A percentile compares a stretch with the other conserved stretches of the same genome.
Conservation (phyloP, 192 early-diverging fungal genomes). For the Phlyctochytrium bullatum region DNA sequence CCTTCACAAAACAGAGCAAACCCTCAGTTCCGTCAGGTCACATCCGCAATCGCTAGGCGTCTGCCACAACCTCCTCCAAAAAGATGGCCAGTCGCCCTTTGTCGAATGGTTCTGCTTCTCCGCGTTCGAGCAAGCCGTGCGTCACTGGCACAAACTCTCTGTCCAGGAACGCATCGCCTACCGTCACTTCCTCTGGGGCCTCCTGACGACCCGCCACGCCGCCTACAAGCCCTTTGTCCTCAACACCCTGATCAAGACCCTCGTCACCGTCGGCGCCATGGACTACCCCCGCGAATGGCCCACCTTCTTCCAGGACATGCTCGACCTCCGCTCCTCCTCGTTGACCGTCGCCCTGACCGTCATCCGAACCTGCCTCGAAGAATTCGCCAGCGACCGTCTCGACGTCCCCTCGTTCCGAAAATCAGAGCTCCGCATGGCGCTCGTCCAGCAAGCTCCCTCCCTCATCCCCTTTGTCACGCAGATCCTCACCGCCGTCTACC, state of each 20-base stretch:
- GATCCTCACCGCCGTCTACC: not conserved
- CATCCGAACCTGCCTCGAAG: constrained; percentile 6
- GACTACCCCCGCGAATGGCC: constrained; percentile 19
- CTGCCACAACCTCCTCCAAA: constrained; percentile 2
- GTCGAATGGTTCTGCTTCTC: constrained; percentile 10
- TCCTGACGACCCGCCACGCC: not conserved
- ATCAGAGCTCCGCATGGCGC: not conserved
- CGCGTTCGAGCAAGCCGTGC: constrained; percentile 4
- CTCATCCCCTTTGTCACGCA: constrained; percentile 5
- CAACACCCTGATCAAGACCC: constrained; percentile 11
- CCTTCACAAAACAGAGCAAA: not conserved
- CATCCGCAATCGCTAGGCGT: constrained; percentile 4
- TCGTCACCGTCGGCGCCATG: not conserved
- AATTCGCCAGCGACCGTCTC: not conserved
- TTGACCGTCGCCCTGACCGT: constrained; percentile 3
- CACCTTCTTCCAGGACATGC: constrained; percentile 7
- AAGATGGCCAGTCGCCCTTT: constrained; percentile 2
- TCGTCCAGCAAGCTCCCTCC: not conserved
- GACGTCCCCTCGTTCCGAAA: constrained; percentile 1
- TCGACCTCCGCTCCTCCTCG: not conserved
- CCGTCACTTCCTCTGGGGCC: not conserved
- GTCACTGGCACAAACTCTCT: not conserved
- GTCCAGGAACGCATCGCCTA: not conserved
- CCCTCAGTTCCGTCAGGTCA: not conserved
- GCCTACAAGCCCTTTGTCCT: not conserved